phyloP scores from a whole-genome alignment of 768 basidiomycete species.

The Rhodosporidiobolus odoratus region DNA sequence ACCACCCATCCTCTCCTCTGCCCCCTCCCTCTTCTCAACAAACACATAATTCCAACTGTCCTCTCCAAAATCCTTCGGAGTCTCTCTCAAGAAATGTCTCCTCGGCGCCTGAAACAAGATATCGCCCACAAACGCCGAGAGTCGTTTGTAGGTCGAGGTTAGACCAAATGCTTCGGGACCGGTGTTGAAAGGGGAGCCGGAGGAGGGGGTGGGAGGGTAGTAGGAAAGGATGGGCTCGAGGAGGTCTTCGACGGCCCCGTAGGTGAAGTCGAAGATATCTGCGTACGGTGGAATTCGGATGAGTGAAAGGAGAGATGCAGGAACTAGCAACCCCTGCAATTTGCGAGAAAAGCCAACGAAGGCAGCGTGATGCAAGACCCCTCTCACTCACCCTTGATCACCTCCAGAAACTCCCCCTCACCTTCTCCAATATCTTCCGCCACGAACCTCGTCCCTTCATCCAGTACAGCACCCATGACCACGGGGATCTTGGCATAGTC shows the following conservation, averaged over 20 bases:
- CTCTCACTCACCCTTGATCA: constrained; percentile 11
- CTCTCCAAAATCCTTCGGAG: constrained; percentile 38
- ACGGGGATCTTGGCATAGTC: constrained; percentile 32
- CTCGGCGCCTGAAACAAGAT: constrained; percentile 37
- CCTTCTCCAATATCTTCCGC: background rate
- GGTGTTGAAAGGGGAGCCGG: constrained; percentile 53
- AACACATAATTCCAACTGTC: constrained; percentile 30
- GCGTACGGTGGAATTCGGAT: background rate
- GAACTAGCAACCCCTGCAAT: background rate
- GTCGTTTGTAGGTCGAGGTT: constrained; percentile 49
- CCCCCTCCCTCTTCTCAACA: constrained; percentile 11
- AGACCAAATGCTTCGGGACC: constrained; percentile 53
- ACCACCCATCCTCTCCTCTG: constrained; percentile 23
- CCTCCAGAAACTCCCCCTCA: constrained; percentile 19
- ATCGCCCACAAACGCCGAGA: constrained; percentile 48
- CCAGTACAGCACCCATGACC: constrained; percentile 24
- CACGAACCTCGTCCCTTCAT: constrained; percentile 36
- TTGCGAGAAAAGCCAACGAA: background rate
- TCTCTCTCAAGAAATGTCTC: constrained; percentile 33
- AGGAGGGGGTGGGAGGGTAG: constrained; percentile 51
- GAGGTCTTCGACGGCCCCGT: constrained; percentile 30
- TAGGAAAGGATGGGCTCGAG: constrained; percentile 39
- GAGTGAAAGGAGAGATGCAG: background rate
- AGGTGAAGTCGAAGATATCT: constrained; percentile 33
- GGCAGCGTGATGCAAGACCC: background rate